Conservation (phyloP, 192 early-diverging fungal species). For the Thoreauomyces humboldtii region DNA sequence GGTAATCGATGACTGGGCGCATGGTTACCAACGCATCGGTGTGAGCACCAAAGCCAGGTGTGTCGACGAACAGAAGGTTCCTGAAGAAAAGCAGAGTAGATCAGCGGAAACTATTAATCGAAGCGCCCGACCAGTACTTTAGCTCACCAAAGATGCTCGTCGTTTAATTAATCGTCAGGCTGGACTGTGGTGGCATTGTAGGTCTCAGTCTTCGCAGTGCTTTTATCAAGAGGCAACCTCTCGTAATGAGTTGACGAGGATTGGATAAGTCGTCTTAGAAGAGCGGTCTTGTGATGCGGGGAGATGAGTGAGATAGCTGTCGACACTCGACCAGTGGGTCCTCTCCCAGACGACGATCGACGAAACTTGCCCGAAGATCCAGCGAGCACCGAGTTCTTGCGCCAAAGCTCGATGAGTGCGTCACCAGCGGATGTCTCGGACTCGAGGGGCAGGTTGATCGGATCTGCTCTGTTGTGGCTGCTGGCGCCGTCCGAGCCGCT, state of each 20-base stretch:
- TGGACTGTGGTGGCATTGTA: neutral
- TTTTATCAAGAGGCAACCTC: neutral
- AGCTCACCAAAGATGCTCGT: conserved; percentile 1
- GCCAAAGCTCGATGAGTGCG: too few relatives aligned
- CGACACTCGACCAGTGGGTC: too few relatives aligned
- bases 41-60: conserved; percentile 36
- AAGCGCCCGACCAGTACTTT: neutral
- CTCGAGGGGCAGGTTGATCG: too few relatives aligned
- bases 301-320: too few relatives aligned
- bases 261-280: conserved; percentile 29
- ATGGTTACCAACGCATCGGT: conserved; percentile 37
- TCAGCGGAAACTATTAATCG: neutral
- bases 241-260: conserved; percentile 20
- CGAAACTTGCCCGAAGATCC: too few relatives aligned
- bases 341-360: too few relatives aligned
- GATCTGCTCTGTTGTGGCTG: too few relatives aligned
- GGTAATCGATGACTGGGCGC: conserved; percentile 35
- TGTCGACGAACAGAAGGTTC: conserved; percentile 45
- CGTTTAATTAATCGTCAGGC: neutral
- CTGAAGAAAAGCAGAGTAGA: neutral
- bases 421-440: too few relatives aligned
- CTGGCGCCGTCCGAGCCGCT: too few relatives aligned
- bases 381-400: too few relatives aligned
- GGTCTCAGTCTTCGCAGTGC: neutral
- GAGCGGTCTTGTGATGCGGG: too few relatives aligned